These are phyloP conservation scores for Leucaena leucocephala DNA, from an alignment of 306 rosid species.

Conservation along the genomic window DNA sequence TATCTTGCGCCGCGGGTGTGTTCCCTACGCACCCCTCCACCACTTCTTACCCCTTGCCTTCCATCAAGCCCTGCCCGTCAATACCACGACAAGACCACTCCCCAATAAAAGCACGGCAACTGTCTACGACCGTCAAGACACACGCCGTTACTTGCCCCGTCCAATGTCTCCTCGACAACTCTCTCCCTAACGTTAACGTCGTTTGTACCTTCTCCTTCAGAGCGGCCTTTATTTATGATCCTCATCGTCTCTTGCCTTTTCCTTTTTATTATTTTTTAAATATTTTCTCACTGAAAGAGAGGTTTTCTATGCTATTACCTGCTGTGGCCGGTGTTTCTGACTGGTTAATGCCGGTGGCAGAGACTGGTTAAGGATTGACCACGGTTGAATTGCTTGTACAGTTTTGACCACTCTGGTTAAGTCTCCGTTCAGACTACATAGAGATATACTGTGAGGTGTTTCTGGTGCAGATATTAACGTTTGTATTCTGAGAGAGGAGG, in stretches of 20 bases:
- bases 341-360: constrained; percentile 36
- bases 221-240: constrained; percentile 39
- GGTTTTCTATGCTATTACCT: constrained; percentile 27
- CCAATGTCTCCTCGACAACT: constrained; percentile 40
- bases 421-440: constrained; percentile 24
- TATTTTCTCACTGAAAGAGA: neutral
- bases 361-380: constrained; percentile 58
- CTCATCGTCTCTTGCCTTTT: neutral
- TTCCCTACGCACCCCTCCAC: constrained; percentile 29
- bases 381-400: constrained; percentile 62
- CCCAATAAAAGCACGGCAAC: constrained; percentile 65
- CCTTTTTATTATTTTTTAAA: neutral
- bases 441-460: constrained; percentile 7
- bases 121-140: constrained; percentile 42
- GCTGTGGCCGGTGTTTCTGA: constrained; percentile 42
- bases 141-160: constrained; percentile 48
- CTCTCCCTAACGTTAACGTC: neutral
- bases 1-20: constrained; percentile 40
- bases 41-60: too few species aligned
- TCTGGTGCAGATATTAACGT: constrained; percentile 39
- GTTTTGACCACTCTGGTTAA: constrained; percentile 62
- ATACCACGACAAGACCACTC: constrained; percentile 66
- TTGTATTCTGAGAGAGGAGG: constrained; percentile 27
- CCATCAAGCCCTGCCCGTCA: constrained; percentile 56
- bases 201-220: constrained; percentile 29